Evolutionary conservation across 2,329 filamentous ascomycete species (phyloP).

Genomic region (Aspergillus oerlinghausenensis): DNA sequence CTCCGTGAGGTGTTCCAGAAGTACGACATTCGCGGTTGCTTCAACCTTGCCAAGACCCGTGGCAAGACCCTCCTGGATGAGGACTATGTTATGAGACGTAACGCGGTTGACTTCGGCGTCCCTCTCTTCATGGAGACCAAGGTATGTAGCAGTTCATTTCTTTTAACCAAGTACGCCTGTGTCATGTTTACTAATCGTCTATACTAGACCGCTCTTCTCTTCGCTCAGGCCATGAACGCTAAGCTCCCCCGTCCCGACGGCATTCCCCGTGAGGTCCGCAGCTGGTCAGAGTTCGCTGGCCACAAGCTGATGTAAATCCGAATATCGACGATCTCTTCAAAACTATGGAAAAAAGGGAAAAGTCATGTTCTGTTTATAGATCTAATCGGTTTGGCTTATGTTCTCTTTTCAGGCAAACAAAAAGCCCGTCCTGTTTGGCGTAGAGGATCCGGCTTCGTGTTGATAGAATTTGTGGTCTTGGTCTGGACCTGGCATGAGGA

Average conservation of each 20-base stretch:
- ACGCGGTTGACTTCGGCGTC: conserved; percentile 96
- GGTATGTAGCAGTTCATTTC: conserved; percentile 52
- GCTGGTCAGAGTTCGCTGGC: conserved; percentile 94
- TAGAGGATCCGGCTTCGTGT: conserved; percentile 24
- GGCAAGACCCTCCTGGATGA: conserved; percentile 83
- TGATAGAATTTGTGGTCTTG: conserved; percentile 26
- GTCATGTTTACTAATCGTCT: conserved; percentile 22
- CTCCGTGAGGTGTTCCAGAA: conserved; percentile 94
- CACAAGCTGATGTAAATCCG: conserved; percentile 48
- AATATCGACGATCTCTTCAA: conserved; percentile 13
- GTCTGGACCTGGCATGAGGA: conserved; percentile 16
- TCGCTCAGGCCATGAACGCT: conserved; percentile 94
- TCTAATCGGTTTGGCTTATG: conserved; percentile 17
- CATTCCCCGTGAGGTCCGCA: conserved; percentile 83
- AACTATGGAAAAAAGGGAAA: conserved; percentile 11
- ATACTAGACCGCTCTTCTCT: conserved; percentile 81
- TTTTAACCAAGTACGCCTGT: background rate
- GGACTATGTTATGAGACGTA: conserved; percentile 97
- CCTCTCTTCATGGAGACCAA: conserved; percentile 98
- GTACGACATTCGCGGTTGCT: conserved; percentile 91
- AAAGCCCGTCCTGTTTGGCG: conserved; percentile 20
- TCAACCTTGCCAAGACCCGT: conserved; percentile 83
- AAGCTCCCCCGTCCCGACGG: conserved; percentile 87
- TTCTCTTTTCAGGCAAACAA: conserved; percentile 13
- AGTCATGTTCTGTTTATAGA: conserved; percentile 16